Evolutionary conservation across 352 stramenopile genomes (phyloP).

Genomic region (Pythium aphanidermatum): DNA sequence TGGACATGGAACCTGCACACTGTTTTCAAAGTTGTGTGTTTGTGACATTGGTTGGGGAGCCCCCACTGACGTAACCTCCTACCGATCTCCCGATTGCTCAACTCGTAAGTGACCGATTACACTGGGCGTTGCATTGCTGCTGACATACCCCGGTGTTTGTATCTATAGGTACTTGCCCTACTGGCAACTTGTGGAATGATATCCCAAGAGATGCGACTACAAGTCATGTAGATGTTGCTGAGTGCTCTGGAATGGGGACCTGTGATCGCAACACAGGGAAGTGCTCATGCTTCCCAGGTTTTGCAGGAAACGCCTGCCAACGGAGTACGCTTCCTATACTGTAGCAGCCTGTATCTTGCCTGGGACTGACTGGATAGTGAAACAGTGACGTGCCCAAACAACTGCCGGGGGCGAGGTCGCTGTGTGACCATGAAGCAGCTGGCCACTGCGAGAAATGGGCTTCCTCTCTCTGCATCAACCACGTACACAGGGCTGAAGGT

Average conservation of each 20-base stretch:
- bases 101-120: conserved; percentile 50
- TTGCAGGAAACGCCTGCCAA: conserved; percentile 77
- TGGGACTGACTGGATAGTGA: conserved; percentile 1
- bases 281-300: conserved; percentile 83
- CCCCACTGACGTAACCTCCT: conserved; percentile 59
- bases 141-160: background rate
- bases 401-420: conserved; percentile 65
- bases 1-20: conserved; percentile 68
- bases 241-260: conserved; percentile 86
- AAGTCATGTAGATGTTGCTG: conserved; percentile 38
- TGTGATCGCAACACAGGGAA: conserved; percentile 69
- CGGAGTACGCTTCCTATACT: conserved; percentile 30
- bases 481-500: conserved; percentile 53
- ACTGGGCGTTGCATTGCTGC: too few relatives aligned
- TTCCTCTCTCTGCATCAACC: conserved; percentile 60
- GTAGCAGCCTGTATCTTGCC: too few relatives aligned
- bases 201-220: conserved; percentile 32
- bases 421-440: conserved; percentile 85
- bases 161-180: conserved; percentile 37
- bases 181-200: conserved; percentile 44
- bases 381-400: conserved; percentile 50
- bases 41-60: conserved; percentile 55
- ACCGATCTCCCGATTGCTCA: conserved; percentile 78
- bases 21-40: conserved; percentile 58
- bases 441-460: conserved; percentile 41